These are phyloP conservation scores for Daldinia decipiens DNA, from an alignment of 495 filamentous ascomycete genomes.

Conservation along the genomic window DNA sequence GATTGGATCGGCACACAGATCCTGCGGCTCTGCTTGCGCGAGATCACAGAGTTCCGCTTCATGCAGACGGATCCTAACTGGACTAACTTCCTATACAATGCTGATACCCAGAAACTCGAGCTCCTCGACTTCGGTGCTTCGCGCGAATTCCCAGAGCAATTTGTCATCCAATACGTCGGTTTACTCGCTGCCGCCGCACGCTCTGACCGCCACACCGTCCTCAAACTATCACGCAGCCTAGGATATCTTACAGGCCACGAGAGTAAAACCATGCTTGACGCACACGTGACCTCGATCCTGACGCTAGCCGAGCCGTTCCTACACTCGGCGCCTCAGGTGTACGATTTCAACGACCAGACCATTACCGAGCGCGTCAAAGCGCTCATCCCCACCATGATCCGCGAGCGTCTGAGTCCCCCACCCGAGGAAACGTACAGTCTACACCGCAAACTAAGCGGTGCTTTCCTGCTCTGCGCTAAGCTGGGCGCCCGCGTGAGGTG, in stretches of 20 bases:
- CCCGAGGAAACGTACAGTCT: constrained; percentile 98
- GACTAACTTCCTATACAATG: constrained; percentile 99
- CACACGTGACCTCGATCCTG: constrained; percentile 81
- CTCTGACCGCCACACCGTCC: constrained; percentile 69
- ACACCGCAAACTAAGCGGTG: constrained; percentile 94
- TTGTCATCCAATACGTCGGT: constrained; percentile 79
- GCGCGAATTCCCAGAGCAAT: constrained; percentile 81
- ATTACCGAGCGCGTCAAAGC: constrained; percentile 90
- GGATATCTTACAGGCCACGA: constrained; percentile 95
- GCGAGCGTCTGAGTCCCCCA: constrained; percentile 86
- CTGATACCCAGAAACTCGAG: constrained; percentile 75
- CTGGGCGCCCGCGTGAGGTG: constrained; percentile 85
- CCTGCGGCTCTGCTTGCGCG: constrained; percentile 89
- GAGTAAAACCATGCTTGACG: constrained; percentile 81
- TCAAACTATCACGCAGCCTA: constrained; percentile 77
- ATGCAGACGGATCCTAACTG: constrained; percentile 99
- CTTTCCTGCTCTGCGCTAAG: constrained; percentile 90
- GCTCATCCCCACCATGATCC: constrained; percentile 91
- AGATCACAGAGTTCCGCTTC: constrained; percentile 91
- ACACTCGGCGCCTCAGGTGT: constrained; percentile 77
- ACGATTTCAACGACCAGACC: constrained; percentile 93
- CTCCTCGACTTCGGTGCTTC: constrained; percentile 96
- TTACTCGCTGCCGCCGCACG: constrained; percentile 81
- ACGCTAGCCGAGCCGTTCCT: constrained; percentile 94
- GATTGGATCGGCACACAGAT: constrained; percentile 96